Conservation (phyloP, 2,329 filamentous ascomycete genomes). For the Talaromyces sp. region DNA sequence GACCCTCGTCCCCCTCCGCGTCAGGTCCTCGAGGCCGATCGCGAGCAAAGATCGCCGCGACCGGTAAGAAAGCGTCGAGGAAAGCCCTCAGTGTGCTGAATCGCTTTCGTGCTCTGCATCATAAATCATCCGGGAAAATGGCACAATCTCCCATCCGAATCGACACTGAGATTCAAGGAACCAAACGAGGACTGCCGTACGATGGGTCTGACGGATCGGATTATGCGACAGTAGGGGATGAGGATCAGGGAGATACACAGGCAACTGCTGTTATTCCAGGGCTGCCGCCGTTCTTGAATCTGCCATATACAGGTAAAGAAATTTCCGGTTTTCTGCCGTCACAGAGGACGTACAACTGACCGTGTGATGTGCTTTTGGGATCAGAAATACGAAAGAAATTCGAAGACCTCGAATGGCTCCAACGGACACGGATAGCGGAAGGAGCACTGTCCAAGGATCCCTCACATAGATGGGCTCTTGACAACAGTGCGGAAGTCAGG, state of each 20-base stretch:
- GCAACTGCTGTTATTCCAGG: conserved; percentile 22
- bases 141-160: conserved; percentile 38
- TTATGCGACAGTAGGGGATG: conserved; percentile 23
- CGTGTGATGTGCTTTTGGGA: not conserved
- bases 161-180: conserved; percentile 34
- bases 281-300: conserved; percentile 36
- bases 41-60: conserved; percentile 26
- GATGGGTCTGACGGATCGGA: conserved; percentile 31
- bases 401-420: conserved; percentile 56
- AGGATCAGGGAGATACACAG: conserved; percentile 9
- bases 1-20: conserved; percentile 29
- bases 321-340: conserved; percentile 9
- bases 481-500: conserved; percentile 52
- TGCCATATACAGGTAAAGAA: conserved; percentile 32
- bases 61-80: conserved; percentile 30
- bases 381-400: conserved; percentile 58
- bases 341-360: not conserved
- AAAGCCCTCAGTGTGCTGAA: conserved; percentile 40
- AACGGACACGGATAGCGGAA: conserved; percentile 51
- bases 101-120: conserved; percentile 37
- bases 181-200: conserved; percentile 34
- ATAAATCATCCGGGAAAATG: conserved; percentile 37
- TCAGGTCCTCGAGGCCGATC: conserved; percentile 26
- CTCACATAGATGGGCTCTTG: conserved; percentile 54
- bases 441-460: conserved; percentile 42